Evolutionary conservation across 139 green algal genomes (phyloP).

Genomic region (Closterium sp.): DNA sequence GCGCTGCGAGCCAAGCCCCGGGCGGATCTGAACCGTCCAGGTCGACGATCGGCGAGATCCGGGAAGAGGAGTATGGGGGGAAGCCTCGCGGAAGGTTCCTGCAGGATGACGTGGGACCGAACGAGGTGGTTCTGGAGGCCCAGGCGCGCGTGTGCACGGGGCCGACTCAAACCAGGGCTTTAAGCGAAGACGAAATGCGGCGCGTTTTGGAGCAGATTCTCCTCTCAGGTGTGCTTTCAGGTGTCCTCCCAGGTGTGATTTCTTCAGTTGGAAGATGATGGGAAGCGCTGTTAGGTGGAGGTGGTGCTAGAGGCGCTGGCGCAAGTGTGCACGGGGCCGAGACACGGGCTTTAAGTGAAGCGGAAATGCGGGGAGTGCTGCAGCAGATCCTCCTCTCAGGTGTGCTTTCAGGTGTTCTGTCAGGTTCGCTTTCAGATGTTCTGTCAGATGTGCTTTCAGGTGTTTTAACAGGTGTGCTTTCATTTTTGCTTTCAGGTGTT

Average conservation of each 20-base stretch:
- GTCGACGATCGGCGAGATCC: background rate
- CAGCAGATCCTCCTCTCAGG: too few relatives aligned
- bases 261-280: background rate
- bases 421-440: background rate
- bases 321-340: too few relatives aligned
- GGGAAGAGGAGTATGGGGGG: background rate
- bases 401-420: too few relatives aligned
- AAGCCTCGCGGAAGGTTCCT: background rate
- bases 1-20: background rate
- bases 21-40: background rate
- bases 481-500: background rate
- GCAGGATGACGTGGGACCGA: slow-evolving; percentile 21
- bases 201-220: slow-evolving; percentile 4
- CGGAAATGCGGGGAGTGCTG: too few relatives aligned
- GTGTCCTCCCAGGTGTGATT: background rate
- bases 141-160: slow-evolving; percentile 25
- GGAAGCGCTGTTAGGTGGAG: too few relatives aligned
- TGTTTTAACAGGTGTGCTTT: too few relatives aligned
- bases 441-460: background rate
- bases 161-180: slow-evolving; percentile 9
- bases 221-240: background rate
- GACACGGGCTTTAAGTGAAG: too few relatives aligned
- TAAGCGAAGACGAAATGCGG: slow-evolving; percentile 1
- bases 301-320: too few relatives aligned
- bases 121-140: slow-evolving; percentile 16